phyloP scores from a whole-genome alignment of 1,284 basidiomycete genomes.

The Pisolithus thermaeus region DNA sequence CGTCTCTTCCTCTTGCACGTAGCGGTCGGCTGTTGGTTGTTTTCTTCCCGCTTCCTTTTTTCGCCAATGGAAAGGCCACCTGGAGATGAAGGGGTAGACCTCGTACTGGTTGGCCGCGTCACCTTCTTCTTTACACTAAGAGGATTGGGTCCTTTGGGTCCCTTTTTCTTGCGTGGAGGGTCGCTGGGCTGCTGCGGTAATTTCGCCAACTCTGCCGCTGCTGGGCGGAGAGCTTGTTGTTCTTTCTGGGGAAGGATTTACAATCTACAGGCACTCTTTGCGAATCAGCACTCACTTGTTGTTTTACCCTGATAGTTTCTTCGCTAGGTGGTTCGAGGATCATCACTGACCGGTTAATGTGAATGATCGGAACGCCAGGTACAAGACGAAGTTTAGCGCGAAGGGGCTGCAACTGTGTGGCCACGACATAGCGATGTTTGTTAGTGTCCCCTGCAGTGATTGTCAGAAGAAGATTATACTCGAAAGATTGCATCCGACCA shows the following conservation, averaged over 20 bases:
- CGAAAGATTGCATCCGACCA: conserved; percentile 45
- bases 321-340: conserved; percentile 84
- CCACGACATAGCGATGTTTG: conserved; percentile 86
- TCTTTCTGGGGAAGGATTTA: neutral
- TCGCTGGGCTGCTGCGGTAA: conserved; percentile 20
- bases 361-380: conserved; percentile 82
- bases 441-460: conserved; percentile 66
- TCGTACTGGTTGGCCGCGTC: neutral
- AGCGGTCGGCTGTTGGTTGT: conserved; percentile 2
- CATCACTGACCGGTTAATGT: conserved; percentile 86
- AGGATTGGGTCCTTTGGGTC: conserved; percentile 87
- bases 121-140: conserved; percentile 89
- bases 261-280: too few species aligned
- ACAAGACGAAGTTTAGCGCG: conserved; percentile 60
- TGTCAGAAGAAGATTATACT: conserved; percentile 9
- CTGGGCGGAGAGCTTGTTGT: neutral
- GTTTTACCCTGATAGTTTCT: conserved; percentile 66
- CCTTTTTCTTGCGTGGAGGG: conserved; percentile 58
- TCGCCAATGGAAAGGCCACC: conserved; percentile 1
- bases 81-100: neutral
- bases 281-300: conserved; percentile 29
- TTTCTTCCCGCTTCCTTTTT: conserved; percentile 18
- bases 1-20: conserved; percentile 31
- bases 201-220: neutral
- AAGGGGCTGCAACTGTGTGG: conserved; percentile 70